Conservation (phyloP, 139 green algal species). For the Chlorella sorokiniana region DNA sequence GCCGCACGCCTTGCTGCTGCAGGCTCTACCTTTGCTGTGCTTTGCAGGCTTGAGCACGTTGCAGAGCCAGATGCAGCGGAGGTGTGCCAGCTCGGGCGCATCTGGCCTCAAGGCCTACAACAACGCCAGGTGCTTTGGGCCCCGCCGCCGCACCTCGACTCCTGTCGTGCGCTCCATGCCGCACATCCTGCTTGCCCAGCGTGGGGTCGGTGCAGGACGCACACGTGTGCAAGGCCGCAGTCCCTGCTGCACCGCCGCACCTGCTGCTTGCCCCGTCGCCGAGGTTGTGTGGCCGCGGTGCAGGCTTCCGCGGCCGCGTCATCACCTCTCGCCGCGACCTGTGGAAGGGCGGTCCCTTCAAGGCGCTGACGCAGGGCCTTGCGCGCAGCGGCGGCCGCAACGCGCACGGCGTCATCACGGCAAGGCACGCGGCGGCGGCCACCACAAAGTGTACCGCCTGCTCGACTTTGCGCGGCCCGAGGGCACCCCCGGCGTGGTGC, state of each 20-base stretch:
- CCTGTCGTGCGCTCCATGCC: background rate
- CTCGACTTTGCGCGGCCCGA: constrained; percentile 69
- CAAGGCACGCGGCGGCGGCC: constrained; percentile 77
- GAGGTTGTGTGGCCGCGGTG: too few species aligned
- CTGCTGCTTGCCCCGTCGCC: background rate
- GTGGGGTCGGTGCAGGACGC: too few species aligned
- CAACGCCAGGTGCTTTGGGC: constrained; percentile 63
- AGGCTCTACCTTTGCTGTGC: background rate
- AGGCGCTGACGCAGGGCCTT: constrained; percentile 61
- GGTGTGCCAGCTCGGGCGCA: background rate
- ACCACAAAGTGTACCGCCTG: constrained; percentile 60
- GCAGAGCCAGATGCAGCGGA: constrained; percentile 15
- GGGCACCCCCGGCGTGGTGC: constrained; percentile 59
- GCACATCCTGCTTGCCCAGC: too few species aligned
- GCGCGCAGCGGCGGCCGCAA: constrained; percentile 77
- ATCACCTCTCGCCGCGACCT: constrained; percentile 63
- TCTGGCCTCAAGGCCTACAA: constrained; percentile 85
- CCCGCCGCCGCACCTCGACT: background rate
- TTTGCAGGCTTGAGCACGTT: background rate
- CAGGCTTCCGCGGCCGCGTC: constrained; percentile 68
- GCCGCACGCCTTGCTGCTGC: too few species aligned
- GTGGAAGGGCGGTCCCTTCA: constrained; percentile 67
- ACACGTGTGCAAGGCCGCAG: too few species aligned
- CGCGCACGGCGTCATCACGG: constrained; percentile 69
- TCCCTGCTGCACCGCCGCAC: background rate